Evolutionary conservation across 441 rosid species (phyloP), one percentile per base, ranked within the genome.

Genomic region (Brassica balearica): DNA sequence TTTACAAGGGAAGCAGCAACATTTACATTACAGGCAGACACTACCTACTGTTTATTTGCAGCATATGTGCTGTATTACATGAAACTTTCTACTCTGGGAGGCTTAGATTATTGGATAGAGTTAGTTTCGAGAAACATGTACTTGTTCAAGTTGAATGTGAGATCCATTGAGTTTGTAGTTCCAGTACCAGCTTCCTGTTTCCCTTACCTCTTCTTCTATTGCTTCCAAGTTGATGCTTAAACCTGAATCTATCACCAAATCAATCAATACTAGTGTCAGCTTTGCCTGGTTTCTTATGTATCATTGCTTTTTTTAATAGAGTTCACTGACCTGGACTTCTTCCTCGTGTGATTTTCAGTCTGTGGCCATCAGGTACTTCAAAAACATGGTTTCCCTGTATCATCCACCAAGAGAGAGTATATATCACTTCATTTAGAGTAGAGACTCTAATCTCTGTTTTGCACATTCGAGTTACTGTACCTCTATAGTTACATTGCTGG

Each of bases 121-220:
- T 75, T 75, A 76, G 77, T 25, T 75, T 75, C 27, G 69, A 51
- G 83, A 71, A 76, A 71, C 73, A 71, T 87, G 92, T 19, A 86
- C 82, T 83, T 84, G 63, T 77, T 92, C 91, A 88, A 95, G 82
- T 55, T 55, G 80, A 82, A 92, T 86, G 84, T 84, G 89, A 27
- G 84, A 17, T 62, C 89, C 90, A 0, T 86, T 70, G 69, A 87
- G 69, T 80, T 84, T 70, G 93, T 91, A 93, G 75, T 86, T 86
- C 99, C 98, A 95, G 58, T 85, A 86, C 98, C 98, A 93, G 86
- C 91, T 93, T 82, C 99, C 98, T 17, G 81, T 86, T 64, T 91
- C 89, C 84, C 83, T 82, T 85, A 73, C 60, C 53, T 73, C 83
- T 29, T 80, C 81, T 64, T 87, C 86, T 20, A 92, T 82, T 41